Conservation (phyloP, 2,329 filamentous ascomycete genomes). For the Trichocomaceae sp. region DNA sequence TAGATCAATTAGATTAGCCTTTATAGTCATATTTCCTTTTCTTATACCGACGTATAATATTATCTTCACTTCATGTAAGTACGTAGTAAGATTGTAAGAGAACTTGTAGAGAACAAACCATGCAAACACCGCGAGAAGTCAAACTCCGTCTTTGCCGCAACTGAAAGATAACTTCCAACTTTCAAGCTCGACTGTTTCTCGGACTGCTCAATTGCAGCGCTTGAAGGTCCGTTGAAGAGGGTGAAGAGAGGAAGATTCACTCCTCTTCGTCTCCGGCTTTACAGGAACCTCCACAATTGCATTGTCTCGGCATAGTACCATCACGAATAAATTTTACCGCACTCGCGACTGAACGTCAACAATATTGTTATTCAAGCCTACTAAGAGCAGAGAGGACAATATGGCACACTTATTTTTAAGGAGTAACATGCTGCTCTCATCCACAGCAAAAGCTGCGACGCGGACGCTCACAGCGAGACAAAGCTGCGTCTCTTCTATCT, state of each 20-base stretch:
- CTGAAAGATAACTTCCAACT: neutral
- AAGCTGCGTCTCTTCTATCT: neutral
- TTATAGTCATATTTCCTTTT: too few species aligned
- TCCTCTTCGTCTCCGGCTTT: neutral
- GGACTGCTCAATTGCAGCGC: neutral
- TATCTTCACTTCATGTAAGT: too few species aligned
- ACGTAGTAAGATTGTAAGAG: too few species aligned
- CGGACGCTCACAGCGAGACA: neutral
- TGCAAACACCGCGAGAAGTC: neutral
- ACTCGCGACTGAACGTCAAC: neutral
- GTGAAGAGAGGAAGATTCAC: neutral
- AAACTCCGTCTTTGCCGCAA: neutral
- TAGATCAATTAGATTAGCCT: neutral
- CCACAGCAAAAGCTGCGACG: neutral
- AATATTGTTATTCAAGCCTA: too few species aligned
- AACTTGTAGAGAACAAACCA: neutral
- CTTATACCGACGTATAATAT: too few species aligned
- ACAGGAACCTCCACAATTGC: neutral
- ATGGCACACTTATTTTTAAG: constrained; percentile 22
- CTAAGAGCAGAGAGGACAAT: constrained; percentile 1
- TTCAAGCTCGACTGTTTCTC: neutral
- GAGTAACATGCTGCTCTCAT: constrained; percentile 3
- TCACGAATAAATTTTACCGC: constrained; percentile 2
- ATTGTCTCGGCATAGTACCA: neutral
- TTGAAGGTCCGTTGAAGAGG: neutral